These are phyloP conservation scores for Geotrichum ghanense DNA, from an alignment of 805 yeast genomes.

Conservation along the genomic window DNA sequence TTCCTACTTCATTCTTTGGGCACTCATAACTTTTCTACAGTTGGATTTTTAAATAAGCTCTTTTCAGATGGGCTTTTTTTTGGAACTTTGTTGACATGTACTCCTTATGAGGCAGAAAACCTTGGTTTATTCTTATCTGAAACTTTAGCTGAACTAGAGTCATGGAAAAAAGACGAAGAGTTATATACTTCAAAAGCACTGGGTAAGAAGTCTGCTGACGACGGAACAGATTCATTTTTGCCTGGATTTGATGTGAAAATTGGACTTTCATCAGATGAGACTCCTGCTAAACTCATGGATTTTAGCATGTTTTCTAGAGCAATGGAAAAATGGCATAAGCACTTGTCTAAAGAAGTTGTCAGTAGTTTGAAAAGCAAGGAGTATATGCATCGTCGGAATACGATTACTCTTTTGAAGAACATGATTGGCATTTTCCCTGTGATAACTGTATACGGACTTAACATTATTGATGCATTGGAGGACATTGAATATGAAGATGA, in stretches of 20 bases:
- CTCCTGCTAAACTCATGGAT: conserved; percentile 15
- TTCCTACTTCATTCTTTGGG: conserved; percentile 36
- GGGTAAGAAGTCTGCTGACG: conserved; percentile 12
- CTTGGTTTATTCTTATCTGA: conserved; percentile 62
- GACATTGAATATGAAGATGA: conserved; percentile 39
- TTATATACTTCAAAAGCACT: conserved; percentile 23
- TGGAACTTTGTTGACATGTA: conserved; percentile 54
- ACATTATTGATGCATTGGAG: conserved; percentile 36
- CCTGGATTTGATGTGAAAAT: conserved; percentile 18
- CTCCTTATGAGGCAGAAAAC: conserved; percentile 72
- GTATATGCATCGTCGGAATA: conserved; percentile 71
- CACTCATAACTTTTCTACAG: conserved; percentile 29
- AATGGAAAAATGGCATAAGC: conserved; percentile 46
- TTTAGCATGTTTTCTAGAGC: conserved; percentile 30
- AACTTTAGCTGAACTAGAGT: conserved; percentile 36
- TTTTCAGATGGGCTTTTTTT: conserved; percentile 38
- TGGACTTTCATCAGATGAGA: conserved; percentile 6
- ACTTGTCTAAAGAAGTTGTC: conserved; percentile 34
- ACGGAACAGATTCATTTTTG: conserved; percentile 11
- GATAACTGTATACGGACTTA: conserved; percentile 53
- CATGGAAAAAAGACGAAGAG: conserved; percentile 31
- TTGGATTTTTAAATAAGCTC: conserved; percentile 34
- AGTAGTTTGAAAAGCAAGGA: conserved; percentile 35
- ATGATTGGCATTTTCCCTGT: conserved; percentile 53
- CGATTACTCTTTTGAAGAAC: conserved; percentile 65